Percentiles rank a stretch among this genome's conserved stretches.
Conservation (phyloP, 805 yeast genomes). For the Candida caryicola region DNA sequence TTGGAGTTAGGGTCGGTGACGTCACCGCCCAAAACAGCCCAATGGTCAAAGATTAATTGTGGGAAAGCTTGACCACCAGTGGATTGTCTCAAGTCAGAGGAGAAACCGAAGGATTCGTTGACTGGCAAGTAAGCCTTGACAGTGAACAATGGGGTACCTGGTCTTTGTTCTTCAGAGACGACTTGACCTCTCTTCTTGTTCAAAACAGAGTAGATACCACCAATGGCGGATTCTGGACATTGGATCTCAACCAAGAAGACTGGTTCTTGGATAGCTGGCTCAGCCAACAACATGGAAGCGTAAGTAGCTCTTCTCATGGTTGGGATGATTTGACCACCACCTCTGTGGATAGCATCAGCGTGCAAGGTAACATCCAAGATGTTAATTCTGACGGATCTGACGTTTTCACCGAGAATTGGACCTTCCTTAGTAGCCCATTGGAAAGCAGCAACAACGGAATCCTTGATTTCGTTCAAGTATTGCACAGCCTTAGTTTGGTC, state of each 20-base stretch:
- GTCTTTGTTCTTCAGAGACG: conserved; percentile 98
- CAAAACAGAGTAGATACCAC: conserved; percentile 99
- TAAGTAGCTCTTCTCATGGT: conserved; percentile 99
- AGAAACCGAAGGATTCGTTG: conserved; percentile 99
- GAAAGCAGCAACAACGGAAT: conserved; percentile 99
- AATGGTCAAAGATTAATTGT: conserved; percentile 99
- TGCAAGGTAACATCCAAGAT: conserved; percentile 98
- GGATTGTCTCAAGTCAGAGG: conserved; percentile 98
- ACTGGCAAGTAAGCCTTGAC: conserved; percentile 99
- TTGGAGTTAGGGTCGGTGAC: conserved; percentile 80
- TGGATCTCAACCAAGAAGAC: conserved; percentile 98
- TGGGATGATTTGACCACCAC: conserved; percentile 99
- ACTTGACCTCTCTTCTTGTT: conserved; percentile 99
- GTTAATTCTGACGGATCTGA: conserved; percentile 97
- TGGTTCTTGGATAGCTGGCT: conserved; percentile 99
- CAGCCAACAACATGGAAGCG: conserved; percentile 97
- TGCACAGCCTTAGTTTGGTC: conserved; percentile 99
- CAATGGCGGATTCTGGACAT: conserved; percentile 99
- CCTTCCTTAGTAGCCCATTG: conserved; percentile 99
- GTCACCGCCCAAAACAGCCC: conserved; percentile 90
- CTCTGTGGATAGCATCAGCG: conserved; percentile 99
- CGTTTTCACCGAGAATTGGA: conserved; percentile 94
- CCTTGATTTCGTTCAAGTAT: conserved; percentile 98
- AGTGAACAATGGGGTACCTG: conserved; percentile 99
- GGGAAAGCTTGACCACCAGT: conserved; percentile 99